phyloP scores from a whole-genome alignment of 2,329 filamentous ascomycete species.

The Coniochaeta sp. region DNA sequence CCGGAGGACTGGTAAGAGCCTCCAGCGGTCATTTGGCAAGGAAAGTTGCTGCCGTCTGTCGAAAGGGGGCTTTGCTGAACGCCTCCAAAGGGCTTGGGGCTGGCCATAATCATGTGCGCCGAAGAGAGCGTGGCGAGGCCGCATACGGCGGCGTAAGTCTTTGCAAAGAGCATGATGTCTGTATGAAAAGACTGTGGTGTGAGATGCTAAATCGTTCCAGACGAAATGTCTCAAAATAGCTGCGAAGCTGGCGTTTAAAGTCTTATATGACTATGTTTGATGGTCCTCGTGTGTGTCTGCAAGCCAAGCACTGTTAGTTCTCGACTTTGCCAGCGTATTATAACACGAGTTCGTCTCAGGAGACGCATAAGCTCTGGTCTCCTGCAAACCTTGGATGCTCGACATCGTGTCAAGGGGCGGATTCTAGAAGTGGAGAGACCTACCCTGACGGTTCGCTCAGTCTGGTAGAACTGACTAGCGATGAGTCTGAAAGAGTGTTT shows the following conservation, averaged over 20 bases:
- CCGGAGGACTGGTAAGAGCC: conserved; percentile 29
- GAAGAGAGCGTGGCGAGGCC: conserved; percentile 52
- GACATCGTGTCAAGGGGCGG: not conserved
- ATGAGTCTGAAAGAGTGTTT: conserved; percentile 8
- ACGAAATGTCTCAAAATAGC: conserved; percentile 22
- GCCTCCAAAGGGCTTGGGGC: conserved; percentile 54
- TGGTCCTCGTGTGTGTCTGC: not conserved
- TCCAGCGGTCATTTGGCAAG: conserved; percentile 61
- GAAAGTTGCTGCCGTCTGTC: conserved; percentile 59
- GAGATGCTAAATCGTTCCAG: conserved; percentile 30
- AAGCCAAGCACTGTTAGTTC: not conserved
- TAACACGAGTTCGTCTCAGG: conserved; percentile 14
- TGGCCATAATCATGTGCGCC: conserved; percentile 70
- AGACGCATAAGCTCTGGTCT: conserved; percentile 12
- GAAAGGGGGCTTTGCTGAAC: conserved; percentile 58
- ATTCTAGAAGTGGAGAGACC: not conserved
- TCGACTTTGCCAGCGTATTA: not conserved
- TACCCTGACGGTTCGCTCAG: conserved; percentile 1
- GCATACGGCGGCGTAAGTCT: conserved; percentile 40
- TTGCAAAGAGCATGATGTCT: conserved; percentile 42
- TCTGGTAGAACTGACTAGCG: not conserved
- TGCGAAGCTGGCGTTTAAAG: conserved; percentile 10
- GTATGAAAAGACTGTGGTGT: conserved; percentile 18
- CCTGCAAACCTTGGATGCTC: not conserved
- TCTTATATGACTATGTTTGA: conserved; percentile 4